Evolutionary conservation across 2,329 filamentous ascomycete species (phyloP).

Genomic region (Cercospora sesami): DNA sequence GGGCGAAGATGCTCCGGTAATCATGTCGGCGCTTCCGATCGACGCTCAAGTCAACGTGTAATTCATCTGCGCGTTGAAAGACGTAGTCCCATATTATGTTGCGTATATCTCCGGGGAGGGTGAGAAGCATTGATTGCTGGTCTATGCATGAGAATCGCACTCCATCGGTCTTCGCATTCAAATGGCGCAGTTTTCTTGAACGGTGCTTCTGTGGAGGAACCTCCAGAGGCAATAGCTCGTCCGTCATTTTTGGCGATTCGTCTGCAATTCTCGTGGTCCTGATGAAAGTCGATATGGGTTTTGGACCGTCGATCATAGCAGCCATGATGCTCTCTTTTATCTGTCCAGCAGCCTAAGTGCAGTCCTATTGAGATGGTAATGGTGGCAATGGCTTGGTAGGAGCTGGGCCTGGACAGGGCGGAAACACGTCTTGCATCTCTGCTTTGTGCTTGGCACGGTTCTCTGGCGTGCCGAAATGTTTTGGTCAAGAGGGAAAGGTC

Average conservation of each 20-base stretch:
- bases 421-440: constrained; percentile 20
- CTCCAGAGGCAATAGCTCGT: neutral
- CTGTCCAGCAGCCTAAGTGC: neutral
- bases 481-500: neutral
- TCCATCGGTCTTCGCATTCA: neutral
- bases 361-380: constrained; percentile 15
- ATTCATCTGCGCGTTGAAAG: constrained; percentile 15
- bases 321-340: constrained; percentile 1
- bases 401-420: constrained; percentile 24
- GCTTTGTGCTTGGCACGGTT: constrained; percentile 9
- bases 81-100: constrained; percentile 26
- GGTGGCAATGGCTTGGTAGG: constrained; percentile 23
- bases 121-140: constrained; percentile 11
- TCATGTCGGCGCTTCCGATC: neutral
- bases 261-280: neutral
- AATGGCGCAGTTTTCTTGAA: neutral
- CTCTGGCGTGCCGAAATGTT: neutral
- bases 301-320: neutral
- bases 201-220: neutral
- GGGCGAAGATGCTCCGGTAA: constrained; percentile 11
- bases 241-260: neutral
- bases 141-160: neutral
- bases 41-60: constrained; percentile 18
- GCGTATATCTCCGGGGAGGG: constrained; percentile 21
- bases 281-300: neutral